Evolutionary conservation across 768 basidiomycete genomes (phyloP).

Genomic region (Nevesoporus exiguus): DNA sequence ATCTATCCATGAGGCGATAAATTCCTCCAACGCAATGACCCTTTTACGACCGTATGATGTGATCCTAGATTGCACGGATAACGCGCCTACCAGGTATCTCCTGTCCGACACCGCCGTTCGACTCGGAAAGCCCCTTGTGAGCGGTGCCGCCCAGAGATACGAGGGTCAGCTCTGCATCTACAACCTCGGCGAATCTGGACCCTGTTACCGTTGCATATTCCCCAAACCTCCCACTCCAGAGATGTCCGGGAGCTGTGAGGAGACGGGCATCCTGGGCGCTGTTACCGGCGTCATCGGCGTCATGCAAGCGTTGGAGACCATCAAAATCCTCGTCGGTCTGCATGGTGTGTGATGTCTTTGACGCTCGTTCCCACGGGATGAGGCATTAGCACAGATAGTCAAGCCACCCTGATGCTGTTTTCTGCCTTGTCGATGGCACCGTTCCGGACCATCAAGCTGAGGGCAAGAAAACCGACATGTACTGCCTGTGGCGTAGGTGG

Average conservation of each 20-base stretch:
- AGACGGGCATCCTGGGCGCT: conserved; percentile 82
- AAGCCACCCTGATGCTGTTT: conserved; percentile 67
- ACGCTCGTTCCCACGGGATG: background rate
- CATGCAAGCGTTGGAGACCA: conserved; percentile 84
- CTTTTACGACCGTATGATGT: conserved; percentile 66
- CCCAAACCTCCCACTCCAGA: conserved; percentile 71
- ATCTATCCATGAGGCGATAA: conserved; percentile 50
- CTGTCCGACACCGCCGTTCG: conserved; percentile 81
- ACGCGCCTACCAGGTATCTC: conserved; percentile 87
- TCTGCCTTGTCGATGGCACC: conserved; percentile 66
- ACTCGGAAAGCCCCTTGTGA: conserved; percentile 79
- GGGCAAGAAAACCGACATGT: conserved; percentile 67
- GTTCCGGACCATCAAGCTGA: conserved; percentile 82
- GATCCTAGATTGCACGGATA: conserved; percentile 93
- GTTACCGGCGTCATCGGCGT: conserved; percentile 90
- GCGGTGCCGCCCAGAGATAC: conserved; percentile 86
- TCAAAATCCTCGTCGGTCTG: conserved; percentile 71
- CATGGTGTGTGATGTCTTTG: conserved; percentile 44
- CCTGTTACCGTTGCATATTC: conserved; percentile 94
- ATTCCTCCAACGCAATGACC: conserved; percentile 58
- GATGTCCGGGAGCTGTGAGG: conserved; percentile 75
- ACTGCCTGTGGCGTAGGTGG: conserved; percentile 65
- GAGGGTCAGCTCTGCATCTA: conserved; percentile 81
- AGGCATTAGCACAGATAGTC: conserved; percentile 42
- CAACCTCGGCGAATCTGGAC: conserved; percentile 64